A percentile compares a stretch with the other conserved stretches of the same genome.
Evolutionary conservation across 116 monocot species (phyloP).

Genomic region (Iris pallida): DNA sequence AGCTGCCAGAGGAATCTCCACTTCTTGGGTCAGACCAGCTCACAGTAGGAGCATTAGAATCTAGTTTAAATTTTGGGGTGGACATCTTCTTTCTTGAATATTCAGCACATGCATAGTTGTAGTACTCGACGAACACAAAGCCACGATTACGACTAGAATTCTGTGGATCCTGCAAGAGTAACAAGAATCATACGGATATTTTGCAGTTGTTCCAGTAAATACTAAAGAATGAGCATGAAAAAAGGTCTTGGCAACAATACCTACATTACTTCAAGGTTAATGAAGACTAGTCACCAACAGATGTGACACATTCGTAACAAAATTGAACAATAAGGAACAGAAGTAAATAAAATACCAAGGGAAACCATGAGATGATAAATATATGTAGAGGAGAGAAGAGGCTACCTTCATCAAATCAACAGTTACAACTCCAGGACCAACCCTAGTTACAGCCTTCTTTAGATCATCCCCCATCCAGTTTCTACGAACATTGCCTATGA

Average conservation of each 20-base stretch:
- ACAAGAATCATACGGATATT: slow-evolving; percentile 3
- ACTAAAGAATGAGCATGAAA: background rate
- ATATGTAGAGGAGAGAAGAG: background rate
- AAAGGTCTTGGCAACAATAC: slow-evolving; percentile 1
- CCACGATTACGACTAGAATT: slow-evolving; percentile 60
- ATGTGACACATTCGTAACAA: background rate
- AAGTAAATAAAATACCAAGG: background rate
- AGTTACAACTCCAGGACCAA: slow-evolving; percentile 65
- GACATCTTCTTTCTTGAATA: slow-evolving; percentile 83
- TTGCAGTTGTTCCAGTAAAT: background rate
- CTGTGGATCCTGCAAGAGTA: slow-evolving; percentile 46
- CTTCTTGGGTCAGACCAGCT: slow-evolving; percentile 84
- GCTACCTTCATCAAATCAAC: slow-evolving; percentile 67
- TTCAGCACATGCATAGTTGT: slow-evolving; percentile 87
- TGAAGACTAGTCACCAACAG: too few species aligned
- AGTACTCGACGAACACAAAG: slow-evolving; percentile 81
- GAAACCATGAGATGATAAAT: background rate
- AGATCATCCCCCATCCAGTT: slow-evolving; percentile 64
- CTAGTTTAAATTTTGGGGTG: slow-evolving; percentile 65
- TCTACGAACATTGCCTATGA: slow-evolving; percentile 79
- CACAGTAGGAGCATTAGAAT: slow-evolving; percentile 75
- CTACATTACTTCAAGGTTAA: background rate
- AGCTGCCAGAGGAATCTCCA: slow-evolving; percentile 43
- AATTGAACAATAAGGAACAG: background rate
- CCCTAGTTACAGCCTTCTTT: slow-evolving; percentile 38